Percentiles rank a stretch among this genome's conserved stretches.
phyloP scores from a whole-genome alignment of 2,329 filamentous ascomycete genomes.

The Cladophialophora chaetospira region DNA sequence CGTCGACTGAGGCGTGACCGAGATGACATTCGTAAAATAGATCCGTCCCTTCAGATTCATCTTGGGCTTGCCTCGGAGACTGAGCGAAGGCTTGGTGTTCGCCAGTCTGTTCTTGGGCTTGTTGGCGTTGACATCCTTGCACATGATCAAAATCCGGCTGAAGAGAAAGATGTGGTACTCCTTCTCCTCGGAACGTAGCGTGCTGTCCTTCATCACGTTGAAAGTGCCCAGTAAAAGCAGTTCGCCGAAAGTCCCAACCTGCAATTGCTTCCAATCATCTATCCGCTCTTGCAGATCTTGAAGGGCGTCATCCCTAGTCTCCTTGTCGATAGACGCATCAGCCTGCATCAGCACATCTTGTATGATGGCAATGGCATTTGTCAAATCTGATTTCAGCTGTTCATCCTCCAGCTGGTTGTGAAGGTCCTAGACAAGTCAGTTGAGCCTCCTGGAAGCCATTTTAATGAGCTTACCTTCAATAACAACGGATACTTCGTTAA shows the following conservation, averaged over 20 bases:
- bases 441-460: not conserved
- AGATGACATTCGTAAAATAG: slow-evolving; percentile 98
- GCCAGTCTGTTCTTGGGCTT: slow-evolving; percentile 72
- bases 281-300: slow-evolving; percentile 79
- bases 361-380: slow-evolving; percentile 75
- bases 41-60: slow-evolving; percentile 95
- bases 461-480: slow-evolving; percentile 65
- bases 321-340: slow-evolving; percentile 87
- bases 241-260: slow-evolving; percentile 86
- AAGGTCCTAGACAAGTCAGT: slow-evolving; percentile 63
- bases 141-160: slow-evolving; percentile 90
- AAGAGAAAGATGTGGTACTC: slow-evolving; percentile 98
- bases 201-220: slow-evolving; percentile 76
- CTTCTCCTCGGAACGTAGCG: slow-evolving; percentile 30
- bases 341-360: slow-evolving; percentile 80
- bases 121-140: slow-evolving; percentile 87
- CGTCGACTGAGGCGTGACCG: slow-evolving; percentile 83
- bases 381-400: slow-evolving; percentile 70
- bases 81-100: slow-evolving; percentile 67
- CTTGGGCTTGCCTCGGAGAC: slow-evolving; percentile 70
- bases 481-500: slow-evolving; percentile 92
- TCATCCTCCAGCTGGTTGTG: slow-evolving; percentile 79
- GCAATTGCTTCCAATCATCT: slow-evolving; percentile 96
- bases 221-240: slow-evolving; percentile 87
- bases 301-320: slow-evolving; percentile 79